These are phyloP conservation scores for Brachypodium distachyon DNA, from an alignment of 202 grass and related monocot species.

Conservation along the genomic window DNA sequence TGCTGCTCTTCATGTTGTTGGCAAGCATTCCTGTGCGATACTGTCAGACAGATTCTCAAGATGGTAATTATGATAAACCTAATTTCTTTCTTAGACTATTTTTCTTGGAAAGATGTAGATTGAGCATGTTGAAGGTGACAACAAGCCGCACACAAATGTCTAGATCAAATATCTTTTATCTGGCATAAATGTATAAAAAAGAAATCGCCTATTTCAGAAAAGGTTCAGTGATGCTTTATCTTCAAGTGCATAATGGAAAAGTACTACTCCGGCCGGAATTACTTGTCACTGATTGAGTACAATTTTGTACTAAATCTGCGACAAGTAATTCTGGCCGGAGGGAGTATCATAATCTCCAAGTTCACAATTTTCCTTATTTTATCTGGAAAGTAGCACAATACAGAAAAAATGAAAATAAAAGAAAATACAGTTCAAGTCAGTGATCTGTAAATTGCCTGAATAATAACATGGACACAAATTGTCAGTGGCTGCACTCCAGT, in stretches of 20 bases:
- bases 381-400: neutral
- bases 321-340: no score
- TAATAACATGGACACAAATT: neutral
- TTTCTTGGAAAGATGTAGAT: slow-evolving; percentile 4
- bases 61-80: slow-evolving; percentile 45
- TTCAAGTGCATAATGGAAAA: slow-evolving; percentile 1
- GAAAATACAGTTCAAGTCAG: neutral
- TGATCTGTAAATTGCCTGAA: neutral
- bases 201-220: no score
- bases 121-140: neutral
- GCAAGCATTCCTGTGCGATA: slow-evolving; percentile 26
- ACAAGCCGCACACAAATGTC: neutral
- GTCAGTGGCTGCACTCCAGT: slow-evolving; percentile 47
- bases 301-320: no score
- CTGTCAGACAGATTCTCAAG: slow-evolving; percentile 49
- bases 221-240: neutral
- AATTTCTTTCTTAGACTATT: slow-evolving; percentile 11
- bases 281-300: no score
- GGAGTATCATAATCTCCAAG: slow-evolving; percentile 5
- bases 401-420: neutral
- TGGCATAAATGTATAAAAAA: neutral
- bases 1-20: slow-evolving; percentile 40
- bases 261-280: no score
- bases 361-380: neutral
- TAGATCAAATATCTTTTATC: neutral